These are phyloP conservation scores for Ramularia collo-cygni DNA, from an alignment of 2,329 filamentous ascomycete species.

Conservation along the genomic window DNA sequence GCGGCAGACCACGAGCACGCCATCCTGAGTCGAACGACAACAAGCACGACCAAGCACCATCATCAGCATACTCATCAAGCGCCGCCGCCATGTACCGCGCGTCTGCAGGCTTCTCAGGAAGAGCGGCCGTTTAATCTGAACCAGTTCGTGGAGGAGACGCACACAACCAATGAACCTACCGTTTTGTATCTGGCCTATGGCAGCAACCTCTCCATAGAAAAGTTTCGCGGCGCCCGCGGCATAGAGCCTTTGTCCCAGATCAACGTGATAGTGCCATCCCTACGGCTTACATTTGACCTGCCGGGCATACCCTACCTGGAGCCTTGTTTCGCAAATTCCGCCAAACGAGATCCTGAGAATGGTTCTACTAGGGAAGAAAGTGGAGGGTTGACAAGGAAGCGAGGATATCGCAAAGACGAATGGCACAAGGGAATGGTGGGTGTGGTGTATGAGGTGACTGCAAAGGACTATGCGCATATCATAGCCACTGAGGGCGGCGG, in stretches of 20 bases:
- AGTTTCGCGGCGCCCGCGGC: constrained; percentile 68
- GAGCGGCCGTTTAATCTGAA: constrained; percentile 18
- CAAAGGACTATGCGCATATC: constrained; percentile 73
- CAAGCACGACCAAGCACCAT: neutral
- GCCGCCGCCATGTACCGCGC: constrained; percentile 11
- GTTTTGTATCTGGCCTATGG: constrained; percentile 62
- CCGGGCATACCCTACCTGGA: constrained; percentile 79
- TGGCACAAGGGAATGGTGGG: constrained; percentile 84
- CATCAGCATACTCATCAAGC: neutral
- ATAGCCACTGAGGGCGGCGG: constrained; percentile 88
- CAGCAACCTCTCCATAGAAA: constrained; percentile 75
- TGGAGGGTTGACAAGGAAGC: constrained; percentile 28
- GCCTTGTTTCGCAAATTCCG: constrained; percentile 85
- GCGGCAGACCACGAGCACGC: constrained; percentile 17
- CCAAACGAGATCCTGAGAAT: constrained; percentile 45
- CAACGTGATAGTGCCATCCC: constrained; percentile 72
- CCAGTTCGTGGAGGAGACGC: constrained; percentile 14
- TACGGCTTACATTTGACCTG: constrained; percentile 77
- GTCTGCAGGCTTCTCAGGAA: constrained; percentile 15
- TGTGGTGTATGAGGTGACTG: constrained; percentile 91
- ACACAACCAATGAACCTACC: constrained; percentile 17
- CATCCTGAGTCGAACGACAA: constrained; percentile 7
- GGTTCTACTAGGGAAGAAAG: constrained; percentile 12
- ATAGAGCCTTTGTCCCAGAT: constrained; percentile 75
- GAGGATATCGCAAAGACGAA: constrained; percentile 47